Percentiles rank a stretch among this genome's conserved stretches.
Evolutionary conservation across 139 green algal genomes (phyloP).

Genomic region (Chlamydomonas incerta): DNA sequence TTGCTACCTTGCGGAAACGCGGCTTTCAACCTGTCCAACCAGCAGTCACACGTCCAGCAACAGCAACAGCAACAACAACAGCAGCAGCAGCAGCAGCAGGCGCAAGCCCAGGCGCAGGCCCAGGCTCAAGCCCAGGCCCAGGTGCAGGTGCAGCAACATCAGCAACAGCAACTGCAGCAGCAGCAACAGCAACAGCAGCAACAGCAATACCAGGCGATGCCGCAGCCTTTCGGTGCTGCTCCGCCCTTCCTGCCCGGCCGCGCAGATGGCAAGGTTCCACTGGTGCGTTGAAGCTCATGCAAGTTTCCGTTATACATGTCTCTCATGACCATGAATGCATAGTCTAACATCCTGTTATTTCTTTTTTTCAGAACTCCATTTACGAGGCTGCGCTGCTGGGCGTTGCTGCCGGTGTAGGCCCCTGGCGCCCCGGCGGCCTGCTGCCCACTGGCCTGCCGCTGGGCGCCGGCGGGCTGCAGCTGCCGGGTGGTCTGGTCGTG

Average conservation of each 20-base stretch:
- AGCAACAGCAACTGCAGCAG: neutral
- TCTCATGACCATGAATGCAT: no score
- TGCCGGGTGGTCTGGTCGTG: neutral
- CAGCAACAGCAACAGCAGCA: conserved; percentile 6
- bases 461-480: conserved; percentile 9
- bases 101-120: neutral
- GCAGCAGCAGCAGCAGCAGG: neutral
- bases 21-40: neutral
- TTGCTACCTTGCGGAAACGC: no score
- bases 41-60: neutral
- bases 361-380: neutral
- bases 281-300: no score
- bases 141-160: neutral
- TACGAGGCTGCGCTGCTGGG: conserved; percentile 28
- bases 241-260: conserved; percentile 5
- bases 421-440: neutral
- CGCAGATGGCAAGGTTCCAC: neutral
- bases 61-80: neutral
- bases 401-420: neutral
- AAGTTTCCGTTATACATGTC: no score
- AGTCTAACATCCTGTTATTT: no score
- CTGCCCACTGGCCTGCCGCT: neutral
- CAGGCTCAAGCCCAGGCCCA: neutral
- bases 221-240: neutral
- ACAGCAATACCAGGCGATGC: neutral